phyloP scores from a whole-genome alignment of 2,329 filamentous ascomycete species.

The Westerdykella sp. region DNA sequence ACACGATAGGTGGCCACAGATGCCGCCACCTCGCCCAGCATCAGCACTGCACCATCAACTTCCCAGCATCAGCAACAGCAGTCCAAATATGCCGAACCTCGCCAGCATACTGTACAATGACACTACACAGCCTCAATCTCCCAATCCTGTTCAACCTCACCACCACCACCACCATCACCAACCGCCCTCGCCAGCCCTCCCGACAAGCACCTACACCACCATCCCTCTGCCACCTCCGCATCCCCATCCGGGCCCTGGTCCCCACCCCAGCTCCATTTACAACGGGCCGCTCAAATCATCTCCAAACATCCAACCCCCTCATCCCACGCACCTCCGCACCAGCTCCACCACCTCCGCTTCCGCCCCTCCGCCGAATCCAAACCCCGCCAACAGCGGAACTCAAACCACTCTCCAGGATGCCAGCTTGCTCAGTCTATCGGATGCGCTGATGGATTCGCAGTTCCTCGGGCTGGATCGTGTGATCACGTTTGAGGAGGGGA shows the following conservation, averaged over 20 bases:
- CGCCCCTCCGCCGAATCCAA: too few relatives aligned
- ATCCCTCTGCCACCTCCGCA: neutral
- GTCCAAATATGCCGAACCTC: too few relatives aligned
- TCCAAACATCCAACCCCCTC: neutral
- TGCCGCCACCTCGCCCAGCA: neutral
- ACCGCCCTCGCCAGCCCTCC: too few relatives aligned
- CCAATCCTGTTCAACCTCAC: neutral
- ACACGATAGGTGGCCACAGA: too few relatives aligned
- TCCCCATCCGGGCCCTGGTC: too few relatives aligned
- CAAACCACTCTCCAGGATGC: slow-evolving; percentile 11
- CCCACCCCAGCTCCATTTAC: too few relatives aligned
- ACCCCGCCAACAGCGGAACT: neutral
- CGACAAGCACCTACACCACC: neutral
- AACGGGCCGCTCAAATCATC: too few relatives aligned
- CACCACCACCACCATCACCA: neutral
- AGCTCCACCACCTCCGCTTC: neutral
- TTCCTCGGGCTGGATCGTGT: slow-evolving; percentile 32
- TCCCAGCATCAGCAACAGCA: too few relatives aligned
- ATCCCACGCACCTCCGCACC: neutral
- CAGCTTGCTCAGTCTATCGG: slow-evolving; percentile 24
- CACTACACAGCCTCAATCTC: neutral
- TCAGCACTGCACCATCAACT: neutral
- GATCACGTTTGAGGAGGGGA: slow-evolving; percentile 32
- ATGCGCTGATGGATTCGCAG: slow-evolving; percentile 29
- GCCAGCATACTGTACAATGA: too few relatives aligned